These are phyloP conservation scores for Ogataea siamensis DNA, from an alignment of 805 yeast genomes.

Conservation along the genomic window DNA sequence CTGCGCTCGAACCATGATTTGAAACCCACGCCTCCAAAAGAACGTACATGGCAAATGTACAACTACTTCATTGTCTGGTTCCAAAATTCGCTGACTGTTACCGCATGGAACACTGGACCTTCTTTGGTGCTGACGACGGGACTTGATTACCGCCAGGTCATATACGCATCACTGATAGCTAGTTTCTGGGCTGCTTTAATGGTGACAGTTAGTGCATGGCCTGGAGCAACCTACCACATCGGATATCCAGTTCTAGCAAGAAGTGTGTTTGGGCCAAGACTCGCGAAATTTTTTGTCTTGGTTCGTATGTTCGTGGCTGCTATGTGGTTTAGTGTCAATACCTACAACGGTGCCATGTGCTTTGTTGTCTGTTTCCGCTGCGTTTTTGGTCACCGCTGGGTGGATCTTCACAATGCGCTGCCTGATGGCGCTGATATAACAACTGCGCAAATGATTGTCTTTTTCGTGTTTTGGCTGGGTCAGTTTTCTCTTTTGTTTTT, in stretches of 20 bases:
- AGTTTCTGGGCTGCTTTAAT: slow-evolving; percentile 15
- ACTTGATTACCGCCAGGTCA: slow-evolving; percentile 22
- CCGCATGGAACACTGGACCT: slow-evolving; percentile 34
- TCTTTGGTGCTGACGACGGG: slow-evolving; percentile 25
- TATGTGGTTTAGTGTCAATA: slow-evolving; percentile 41
- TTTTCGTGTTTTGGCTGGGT: slow-evolving; percentile 23
- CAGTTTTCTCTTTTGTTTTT: slow-evolving; percentile 25
- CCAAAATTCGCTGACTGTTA: slow-evolving; percentile 29
- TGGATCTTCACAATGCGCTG: slow-evolving; percentile 19
- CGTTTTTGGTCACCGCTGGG: slow-evolving; percentile 24
- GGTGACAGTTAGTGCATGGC: slow-evolving; percentile 18
- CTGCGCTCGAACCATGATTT: slow-evolving; percentile 37
- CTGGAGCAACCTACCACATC: slow-evolving; percentile 31
- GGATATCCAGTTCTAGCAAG: slow-evolving; percentile 40
- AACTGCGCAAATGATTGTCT: slow-evolving; percentile 20
- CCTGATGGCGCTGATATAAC: slow-evolving; percentile 21
- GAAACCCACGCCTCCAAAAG: slow-evolving; percentile 36
- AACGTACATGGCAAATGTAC: slow-evolving; percentile 37
- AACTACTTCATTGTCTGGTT: slow-evolving; percentile 29
- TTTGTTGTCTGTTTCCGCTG: slow-evolving; percentile 32
- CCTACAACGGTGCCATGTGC: slow-evolving; percentile 38
- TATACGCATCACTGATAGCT: slow-evolving; percentile 20
- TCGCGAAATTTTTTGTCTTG: slow-evolving; percentile 35
- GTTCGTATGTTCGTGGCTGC: slow-evolving; percentile 37
- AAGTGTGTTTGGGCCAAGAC: slow-evolving; percentile 37